phyloP scores from a whole-genome alignment of 495 filamentous ascomycete species.

The Letharia columbiana region DNA sequence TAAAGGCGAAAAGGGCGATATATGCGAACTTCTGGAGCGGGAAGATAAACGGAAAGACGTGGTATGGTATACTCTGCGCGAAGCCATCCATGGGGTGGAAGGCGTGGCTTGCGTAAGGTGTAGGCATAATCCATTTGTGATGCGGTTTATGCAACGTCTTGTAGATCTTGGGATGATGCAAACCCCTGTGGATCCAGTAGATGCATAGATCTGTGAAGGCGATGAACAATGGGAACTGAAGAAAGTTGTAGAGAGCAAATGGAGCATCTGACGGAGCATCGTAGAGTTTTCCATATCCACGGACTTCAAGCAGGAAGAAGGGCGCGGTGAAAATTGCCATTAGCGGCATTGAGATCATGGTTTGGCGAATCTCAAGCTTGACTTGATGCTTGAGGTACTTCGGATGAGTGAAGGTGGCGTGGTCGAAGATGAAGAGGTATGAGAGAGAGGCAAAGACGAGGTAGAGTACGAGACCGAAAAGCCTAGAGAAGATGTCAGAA shows the following conservation, averaged over 20 bases:
- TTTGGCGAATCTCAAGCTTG: conserved; percentile 72
- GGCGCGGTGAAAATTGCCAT: conserved; percentile 80
- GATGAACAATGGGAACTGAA: conserved; percentile 91
- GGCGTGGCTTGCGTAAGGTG: conserved; percentile 82
- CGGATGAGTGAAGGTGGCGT: conserved; percentile 78
- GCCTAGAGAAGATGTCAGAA: conserved; percentile 40
- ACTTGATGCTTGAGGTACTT: conserved; percentile 96
- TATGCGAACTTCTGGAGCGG: conserved; percentile 88
- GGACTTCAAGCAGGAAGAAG: conserved; percentile 75
- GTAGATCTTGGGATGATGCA: conserved; percentile 80
- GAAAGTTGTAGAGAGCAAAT: conserved; percentile 63
- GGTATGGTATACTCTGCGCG: conserved; percentile 86
- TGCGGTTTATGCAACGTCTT: conserved; percentile 90
- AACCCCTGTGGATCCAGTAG: conserved; percentile 88
- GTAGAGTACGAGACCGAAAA: conserved; percentile 78
- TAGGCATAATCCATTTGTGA: conserved; percentile 99
- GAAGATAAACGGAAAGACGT: conserved; percentile 88
- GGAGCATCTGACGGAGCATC: conserved; percentile 63
- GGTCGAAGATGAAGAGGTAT: conserved; percentile 90
- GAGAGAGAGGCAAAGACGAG: conserved; percentile 76
- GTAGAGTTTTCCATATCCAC: conserved; percentile 83
- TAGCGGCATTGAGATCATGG: conserved; percentile 61
- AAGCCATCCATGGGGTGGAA: conserved; percentile 95
- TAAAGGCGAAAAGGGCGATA: conserved; percentile 76
- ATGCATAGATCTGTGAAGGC: conserved; percentile 87